Conservation (phyloP, 768 basidiomycete species). For the Serendipita sp. region DNA sequence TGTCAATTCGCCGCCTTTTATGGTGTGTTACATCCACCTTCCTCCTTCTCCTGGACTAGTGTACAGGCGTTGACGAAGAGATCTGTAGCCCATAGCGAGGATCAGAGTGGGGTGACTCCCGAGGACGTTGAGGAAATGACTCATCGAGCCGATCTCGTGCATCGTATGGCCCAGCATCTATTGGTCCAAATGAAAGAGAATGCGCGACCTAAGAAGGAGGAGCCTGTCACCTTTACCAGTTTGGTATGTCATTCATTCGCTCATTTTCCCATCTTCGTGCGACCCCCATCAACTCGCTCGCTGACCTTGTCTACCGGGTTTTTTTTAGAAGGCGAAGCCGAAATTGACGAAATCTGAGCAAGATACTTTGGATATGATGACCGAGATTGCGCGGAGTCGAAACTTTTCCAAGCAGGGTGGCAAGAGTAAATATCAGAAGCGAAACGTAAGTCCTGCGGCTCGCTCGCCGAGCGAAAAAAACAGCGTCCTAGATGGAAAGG, state of each 20-base stretch:
- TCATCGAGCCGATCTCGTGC: not conserved
- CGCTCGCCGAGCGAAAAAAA: not conserved
- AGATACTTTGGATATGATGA: not conserved
- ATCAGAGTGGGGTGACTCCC: not conserved
- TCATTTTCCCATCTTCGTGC: too few relatives aligned
- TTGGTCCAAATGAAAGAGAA: not conserved
- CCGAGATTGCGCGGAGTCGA: not conserved
- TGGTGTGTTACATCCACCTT: not conserved
- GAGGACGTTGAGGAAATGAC: conserved; percentile 2
- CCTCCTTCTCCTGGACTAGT: not conserved
- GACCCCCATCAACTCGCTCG: too few relatives aligned
- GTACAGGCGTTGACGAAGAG: not conserved
- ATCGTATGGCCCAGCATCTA: not conserved
- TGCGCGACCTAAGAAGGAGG: not conserved
- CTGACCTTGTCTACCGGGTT: too few relatives aligned
- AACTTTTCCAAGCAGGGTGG: not conserved
- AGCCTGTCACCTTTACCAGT: too few relatives aligned
- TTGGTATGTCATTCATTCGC: too few relatives aligned
- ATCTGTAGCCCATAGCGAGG: not conserved
- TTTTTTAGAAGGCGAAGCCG: not conserved
- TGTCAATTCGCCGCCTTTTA: not conserved
- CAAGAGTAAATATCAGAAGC: conserved; percentile 71
- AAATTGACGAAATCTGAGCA: not conserved
- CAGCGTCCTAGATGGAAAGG: not conserved
- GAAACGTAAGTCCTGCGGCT: conserved; percentile 47